Conservation (phyloP, 345 rosid species). For the Lepidium sativum region DNA sequence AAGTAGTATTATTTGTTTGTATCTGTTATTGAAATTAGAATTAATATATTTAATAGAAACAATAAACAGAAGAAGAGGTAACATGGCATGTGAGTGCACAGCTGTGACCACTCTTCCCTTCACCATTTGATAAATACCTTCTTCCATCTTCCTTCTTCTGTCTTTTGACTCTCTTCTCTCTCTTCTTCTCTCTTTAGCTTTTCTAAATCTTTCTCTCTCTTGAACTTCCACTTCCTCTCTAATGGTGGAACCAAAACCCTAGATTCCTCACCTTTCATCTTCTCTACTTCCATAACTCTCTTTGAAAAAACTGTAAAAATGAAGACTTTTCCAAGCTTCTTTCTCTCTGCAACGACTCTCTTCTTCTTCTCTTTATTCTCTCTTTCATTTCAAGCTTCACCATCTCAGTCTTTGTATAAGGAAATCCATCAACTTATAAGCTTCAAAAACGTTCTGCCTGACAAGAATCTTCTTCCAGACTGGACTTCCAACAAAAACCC, state of each 20-base stretch:
- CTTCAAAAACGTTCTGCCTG: slow-evolving; percentile 47
- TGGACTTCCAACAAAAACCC: slow-evolving; percentile 62
- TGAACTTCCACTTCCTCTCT: slow-evolving; percentile 26
- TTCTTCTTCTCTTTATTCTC: slow-evolving; percentile 5
- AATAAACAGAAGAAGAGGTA: slow-evolving; percentile 32
- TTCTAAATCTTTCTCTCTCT: slow-evolving; percentile 8
- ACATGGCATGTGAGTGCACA: slow-evolving; percentile 92
- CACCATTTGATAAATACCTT: slow-evolving; percentile 55
- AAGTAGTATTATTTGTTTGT: slow-evolving; percentile 29
- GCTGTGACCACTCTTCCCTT: slow-evolving; percentile 58
- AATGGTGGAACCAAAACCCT: slow-evolving; percentile 46
- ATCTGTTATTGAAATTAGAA: slow-evolving; percentile 22
- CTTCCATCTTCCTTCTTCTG: slow-evolving; percentile 30
- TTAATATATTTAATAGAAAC: background rate
- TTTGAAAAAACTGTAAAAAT: background rate
- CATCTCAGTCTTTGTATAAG: slow-evolving; percentile 19
- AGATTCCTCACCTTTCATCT: slow-evolving; percentile 9
- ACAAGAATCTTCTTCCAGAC: slow-evolving; percentile 40
- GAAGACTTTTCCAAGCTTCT: slow-evolving; percentile 22
- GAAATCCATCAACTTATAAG: slow-evolving; percentile 52
- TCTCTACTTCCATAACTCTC: background rate
- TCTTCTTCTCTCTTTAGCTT: slow-evolving; percentile 7
- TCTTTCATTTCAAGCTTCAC: slow-evolving; percentile 26
- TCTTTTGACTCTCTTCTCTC: slow-evolving; percentile 37
- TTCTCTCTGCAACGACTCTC: slow-evolving; percentile 16